A percentile compares a stretch with the other conserved stretches of the same genome.
Conservation (phyloP, 2,329 filamentous ascomycete genomes). For the Rachicladosporium sp. region DNA sequence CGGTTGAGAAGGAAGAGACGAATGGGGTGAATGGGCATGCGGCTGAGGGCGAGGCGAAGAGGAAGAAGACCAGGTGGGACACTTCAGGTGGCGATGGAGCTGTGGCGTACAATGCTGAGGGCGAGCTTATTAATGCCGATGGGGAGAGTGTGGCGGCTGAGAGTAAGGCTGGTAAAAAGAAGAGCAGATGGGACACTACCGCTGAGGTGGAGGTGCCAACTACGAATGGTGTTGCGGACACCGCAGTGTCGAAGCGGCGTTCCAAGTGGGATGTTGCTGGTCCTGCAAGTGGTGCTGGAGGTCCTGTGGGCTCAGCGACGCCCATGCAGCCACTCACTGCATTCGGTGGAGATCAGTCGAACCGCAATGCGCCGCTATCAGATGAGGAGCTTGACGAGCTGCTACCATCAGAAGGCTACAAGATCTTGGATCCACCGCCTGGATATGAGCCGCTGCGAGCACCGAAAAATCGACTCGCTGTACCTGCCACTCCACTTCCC, state of each 20-base stretch:
- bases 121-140: slow-evolving; percentile 11
- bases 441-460: slow-evolving; percentile 79
- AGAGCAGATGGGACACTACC: slow-evolving; percentile 80
- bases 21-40: slow-evolving; percentile 41
- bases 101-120: slow-evolving; percentile 29
- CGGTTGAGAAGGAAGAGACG: slow-evolving; percentile 54
- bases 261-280: slow-evolving; percentile 91
- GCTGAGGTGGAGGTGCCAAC: slow-evolving; percentile 41
- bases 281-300: slow-evolving; percentile 47
- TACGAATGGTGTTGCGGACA: slow-evolving; percentile 39
- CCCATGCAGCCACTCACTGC: slow-evolving; percentile 47
- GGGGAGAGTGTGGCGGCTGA: slow-evolving; percentile 25
- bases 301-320: slow-evolving; percentile 60
- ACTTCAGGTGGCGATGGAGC: slow-evolving; percentile 40
- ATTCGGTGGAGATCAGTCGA: slow-evolving; percentile 72
- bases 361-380: slow-evolving; percentile 68
- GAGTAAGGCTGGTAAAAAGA: slow-evolving; percentile 42
- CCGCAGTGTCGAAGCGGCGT: slow-evolving; percentile 50
- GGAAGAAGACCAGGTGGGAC: slow-evolving; percentile 95
- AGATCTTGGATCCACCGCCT: slow-evolving; percentile 77
- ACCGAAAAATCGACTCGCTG: slow-evolving; percentile 61
- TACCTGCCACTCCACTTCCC: slow-evolving; percentile 55
- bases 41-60: slow-evolving; percentile 46
- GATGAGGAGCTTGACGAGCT: slow-evolving; percentile 91
- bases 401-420: slow-evolving; percentile 84